These are phyloP conservation scores for Mortierella sp. DNA, from an alignment of 371 early-diverging fungal genomes.

Conservation along the genomic window DNA sequence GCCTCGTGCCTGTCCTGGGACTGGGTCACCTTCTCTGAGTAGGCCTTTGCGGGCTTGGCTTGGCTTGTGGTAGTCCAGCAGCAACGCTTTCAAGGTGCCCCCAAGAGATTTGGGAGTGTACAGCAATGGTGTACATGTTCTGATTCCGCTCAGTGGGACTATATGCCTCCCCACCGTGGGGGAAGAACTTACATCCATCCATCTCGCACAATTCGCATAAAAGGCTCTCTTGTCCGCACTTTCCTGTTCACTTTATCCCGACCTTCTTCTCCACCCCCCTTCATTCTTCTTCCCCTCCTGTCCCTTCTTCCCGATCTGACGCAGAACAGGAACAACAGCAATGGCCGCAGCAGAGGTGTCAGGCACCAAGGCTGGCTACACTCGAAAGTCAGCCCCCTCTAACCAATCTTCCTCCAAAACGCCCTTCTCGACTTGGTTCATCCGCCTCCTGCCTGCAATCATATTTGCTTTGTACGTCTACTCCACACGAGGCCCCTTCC, in stretches of 20 bases:
- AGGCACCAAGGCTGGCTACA: neutral
- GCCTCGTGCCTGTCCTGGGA: too few species aligned
- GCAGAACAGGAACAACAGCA: neutral
- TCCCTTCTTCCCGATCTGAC: neutral
- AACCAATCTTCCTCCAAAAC: neutral
- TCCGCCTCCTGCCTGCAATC: conserved; percentile 32
- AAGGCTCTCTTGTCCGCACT: neutral
- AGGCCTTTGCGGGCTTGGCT: neutral
- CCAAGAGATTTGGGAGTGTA: neutral
- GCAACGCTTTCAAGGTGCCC: neutral
- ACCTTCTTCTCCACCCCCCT: neutral
- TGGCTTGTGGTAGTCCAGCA: neutral
- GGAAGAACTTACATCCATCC: neutral
- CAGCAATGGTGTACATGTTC: neutral
- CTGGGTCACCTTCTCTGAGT: too few species aligned
- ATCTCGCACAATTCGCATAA: neutral
- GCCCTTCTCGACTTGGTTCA: conserved; percentile 4
- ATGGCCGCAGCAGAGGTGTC: neutral
- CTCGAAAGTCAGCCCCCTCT: neutral
- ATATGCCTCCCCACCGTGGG: neutral
- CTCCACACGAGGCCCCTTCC: conserved; percentile 41
- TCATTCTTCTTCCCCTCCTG: neutral
- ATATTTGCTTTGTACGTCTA: conserved; percentile 26
- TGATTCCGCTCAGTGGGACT: neutral
- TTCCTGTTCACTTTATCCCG: neutral